Evolutionary conservation across 2,329 filamentous ascomycete species (phyloP), one percentile per base, ranked within the genome.

Genomic region (Sporothrix dimorphospora): DNA sequence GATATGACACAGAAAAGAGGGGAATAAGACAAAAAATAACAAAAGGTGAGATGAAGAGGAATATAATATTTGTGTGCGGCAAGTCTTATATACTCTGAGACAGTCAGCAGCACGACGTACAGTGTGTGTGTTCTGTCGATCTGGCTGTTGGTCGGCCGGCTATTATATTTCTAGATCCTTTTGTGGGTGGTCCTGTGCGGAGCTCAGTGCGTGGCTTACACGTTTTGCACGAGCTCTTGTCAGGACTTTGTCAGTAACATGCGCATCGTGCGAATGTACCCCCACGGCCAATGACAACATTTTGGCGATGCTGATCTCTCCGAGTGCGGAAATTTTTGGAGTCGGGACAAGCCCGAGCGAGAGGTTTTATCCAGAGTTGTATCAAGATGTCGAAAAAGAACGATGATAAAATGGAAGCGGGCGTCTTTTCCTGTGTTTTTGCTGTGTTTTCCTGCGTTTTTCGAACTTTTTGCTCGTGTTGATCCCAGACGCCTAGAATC

Each of bases 281-380:
- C 65, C 65, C 47, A 68, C 65, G 34, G 49, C n/a, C 45, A 34
- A 68, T 68, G 45, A 53, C 47, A 40, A 27, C 45, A 55, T 68
- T 24, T 8, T 6, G 21, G 27, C 4, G 9, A 14, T 67, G 63
- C 42, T n/a, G 63, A 51, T 67, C 63, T 11, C 2, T 49, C 57
- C 57, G 21, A 24, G 19, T 24, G 3, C 12, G n/a, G 57, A 21
- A 63, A 63, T 63, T 63, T 40, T 63, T 4, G 14, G n/a, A 21
- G 49, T 53, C 49, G 49, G 49, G 49, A n/a, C 49, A 24, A 12
- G 9, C 21, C 49, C 21, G 49, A 27, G 24, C 14, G 27, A 27
- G 11, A 27, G 49, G 2, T 16, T 34, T 9, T 19, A 57, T n/a
- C 5, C 14, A 57, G 53, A 19, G 53, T n/a, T 38, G 53, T 19